Evolutionary conservation across 2,329 filamentous ascomycete species (phyloP), one percentile per base, ranked within the genome.

Genomic region (Alternaria longipes): DNA sequence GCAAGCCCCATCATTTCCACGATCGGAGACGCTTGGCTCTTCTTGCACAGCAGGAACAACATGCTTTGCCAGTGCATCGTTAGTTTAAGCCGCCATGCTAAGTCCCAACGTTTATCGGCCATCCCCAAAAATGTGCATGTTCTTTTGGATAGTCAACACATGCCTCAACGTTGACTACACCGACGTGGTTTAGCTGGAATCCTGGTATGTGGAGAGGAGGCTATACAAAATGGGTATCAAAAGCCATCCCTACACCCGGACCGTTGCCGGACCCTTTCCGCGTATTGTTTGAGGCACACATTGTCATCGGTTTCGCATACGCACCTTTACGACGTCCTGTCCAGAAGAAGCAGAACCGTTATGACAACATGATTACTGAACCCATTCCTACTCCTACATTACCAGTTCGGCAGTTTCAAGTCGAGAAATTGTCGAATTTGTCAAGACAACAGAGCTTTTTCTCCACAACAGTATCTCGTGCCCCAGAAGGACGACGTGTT

Each of bases 1-100:
- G 65, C 69, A 68, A 69, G 64, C 67, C 64, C 62, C 49, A 36
- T 58, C 54, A 42, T 57, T 50, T 60, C 45, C 57, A 53, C 47
- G 9, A 41, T 51, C 38, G 38, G 34, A 22, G 49, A 12, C 11
- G 22, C 57, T 65, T 66, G 66, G 62, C 57, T 54, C 40, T 34
- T 52, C 47, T 36, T 14, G 41, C 40, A 49, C 56, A 20, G 47
- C 41, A 66, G 42, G 56, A 61, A 47, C 49, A 47, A 26, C 45
- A 41, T 45, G 38, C 32, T 41, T 56, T 41, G 24, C 5, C 22
- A 16, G 24, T 52, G 22, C 36, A 20, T 52, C 34, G 34, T 38
- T 56, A 47, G 41, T 24, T 34, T 14, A 42, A 36, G 22, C 40
- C 30, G 28, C 38, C 26, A 26, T 41, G 16, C 42, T 22, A 5